Evolutionary conservation across 192 early-diverging fungal species (phyloP).

Genomic region (Spinellus fusiger): DNA sequence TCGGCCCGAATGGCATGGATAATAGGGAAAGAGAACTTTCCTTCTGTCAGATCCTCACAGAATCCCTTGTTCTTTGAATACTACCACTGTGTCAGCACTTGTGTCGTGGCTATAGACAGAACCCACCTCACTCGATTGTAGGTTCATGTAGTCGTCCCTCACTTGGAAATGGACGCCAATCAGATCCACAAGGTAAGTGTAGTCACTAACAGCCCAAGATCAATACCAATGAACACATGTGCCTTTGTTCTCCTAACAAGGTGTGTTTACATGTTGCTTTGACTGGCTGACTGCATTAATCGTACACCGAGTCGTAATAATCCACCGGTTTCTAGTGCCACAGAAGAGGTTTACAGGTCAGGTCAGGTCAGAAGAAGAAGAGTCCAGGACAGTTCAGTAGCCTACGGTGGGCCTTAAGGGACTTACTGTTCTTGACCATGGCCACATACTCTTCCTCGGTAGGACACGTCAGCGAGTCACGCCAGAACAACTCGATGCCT

Average conservation of each 20-base stretch:
- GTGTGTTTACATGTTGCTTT: constrained; percentile 31
- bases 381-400: not conserved
- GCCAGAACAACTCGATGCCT: constrained; percentile 90
- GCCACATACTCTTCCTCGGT: constrained; percentile 79
- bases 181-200: constrained; percentile 61
- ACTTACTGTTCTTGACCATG: constrained; percentile 80
- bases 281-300: constrained; percentile 55
- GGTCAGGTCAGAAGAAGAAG: not conserved
- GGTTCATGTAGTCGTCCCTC: constrained; percentile 86
- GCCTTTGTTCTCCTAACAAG: not conserved
- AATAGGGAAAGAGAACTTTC: constrained; percentile 87
- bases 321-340: constrained; percentile 69
- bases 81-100: constrained; percentile 21
- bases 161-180: constrained; percentile 86
- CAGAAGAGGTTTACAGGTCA: not conserved
- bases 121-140: constrained; percentile 45
- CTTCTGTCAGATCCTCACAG: constrained; percentile 88
- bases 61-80: constrained; percentile 83
- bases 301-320: constrained; percentile 81
- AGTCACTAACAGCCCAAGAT: constrained; percentile 39
- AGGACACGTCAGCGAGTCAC: constrained; percentile 77
- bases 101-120: not conserved
- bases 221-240: not conserved
- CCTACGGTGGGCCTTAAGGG: not conserved
- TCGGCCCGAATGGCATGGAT: constrained; percentile 61